Base-by-base conservation (phyloP, 2,329 filamentous ascomycete species). In the Aspergillus alliaceus region DNA sequence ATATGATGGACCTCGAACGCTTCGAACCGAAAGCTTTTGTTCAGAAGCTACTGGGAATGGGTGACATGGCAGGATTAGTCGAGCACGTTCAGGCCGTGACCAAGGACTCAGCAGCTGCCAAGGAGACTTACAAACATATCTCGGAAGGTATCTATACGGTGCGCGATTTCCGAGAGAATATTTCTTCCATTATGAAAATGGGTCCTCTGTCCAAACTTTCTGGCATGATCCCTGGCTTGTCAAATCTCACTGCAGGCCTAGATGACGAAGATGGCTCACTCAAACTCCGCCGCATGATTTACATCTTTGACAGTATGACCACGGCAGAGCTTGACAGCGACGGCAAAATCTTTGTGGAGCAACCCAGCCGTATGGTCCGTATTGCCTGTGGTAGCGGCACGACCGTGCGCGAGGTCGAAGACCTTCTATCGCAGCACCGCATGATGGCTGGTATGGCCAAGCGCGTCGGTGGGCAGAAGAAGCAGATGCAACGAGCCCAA, bases 371-470 rank as follows among this genome's bases (percentile, higher is more conserved):
- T 40, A 96, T 98, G 87, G 96, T 93, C 15, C 85, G 95, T 34
- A 88, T 99, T 49, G 95, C 95, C 0, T 86, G 88, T 52, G 95
- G 95, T 0, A 95, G 90, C 5, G 95, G 95, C 31, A 98, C 95
- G 0, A 90, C 86, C 37, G 95, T 99, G 2, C 86, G 86, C 24
- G 95, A 99, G 74, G 92, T 99, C 15, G 95, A 99, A 75, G 95
- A 99, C 70, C 81, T 99, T 6, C 84, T 99, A n/a, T 96, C 93
- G 0, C 95, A 99, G 77, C 93, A 98, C 74, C 88, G 91, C 66
- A 96, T 98, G 90, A 99, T 99, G 95, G 90, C 91, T 0, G 91
- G 91, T 57, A 97, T 99, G 92, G 95, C 95, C 49, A 99, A 98
- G 87, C 96, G 96, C 80, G 96, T 99, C 86, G 93, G 95, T 57